A percentile compares a stretch with the other conserved stretches of the same genome.
phyloP scores from a whole-genome alignment of 371 early-diverging fungal genomes.

The Saksenaea oblongispora region DNA sequence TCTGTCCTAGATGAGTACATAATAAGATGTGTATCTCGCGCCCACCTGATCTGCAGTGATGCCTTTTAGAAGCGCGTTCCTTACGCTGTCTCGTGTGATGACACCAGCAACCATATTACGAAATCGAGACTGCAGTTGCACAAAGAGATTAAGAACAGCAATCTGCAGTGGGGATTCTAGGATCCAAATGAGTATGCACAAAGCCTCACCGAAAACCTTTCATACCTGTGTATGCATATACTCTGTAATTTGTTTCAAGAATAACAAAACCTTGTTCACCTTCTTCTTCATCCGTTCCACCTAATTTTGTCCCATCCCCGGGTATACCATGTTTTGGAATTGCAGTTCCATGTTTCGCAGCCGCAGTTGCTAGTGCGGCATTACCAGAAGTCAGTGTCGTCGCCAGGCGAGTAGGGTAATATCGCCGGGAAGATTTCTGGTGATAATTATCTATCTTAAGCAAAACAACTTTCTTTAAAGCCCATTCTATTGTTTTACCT shows the following conservation, averaged over 20 bases:
- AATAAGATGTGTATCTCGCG: background rate
- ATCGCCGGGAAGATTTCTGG: conserved; percentile 70
- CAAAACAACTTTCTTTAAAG: too few relatives aligned
- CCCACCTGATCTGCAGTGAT: conserved; percentile 94
- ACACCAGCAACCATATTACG: conserved; percentile 94
- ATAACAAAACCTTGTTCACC: conserved; percentile 77
- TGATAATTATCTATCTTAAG: background rate
- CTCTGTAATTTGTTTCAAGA: conserved; percentile 89
- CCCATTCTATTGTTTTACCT: too few relatives aligned
- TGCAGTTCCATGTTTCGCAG: conserved; percentile 17
- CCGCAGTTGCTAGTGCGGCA: conserved; percentile 37
- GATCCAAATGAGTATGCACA: background rate
- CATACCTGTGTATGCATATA: conserved; percentile 94
- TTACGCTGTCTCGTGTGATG: conserved; percentile 92
- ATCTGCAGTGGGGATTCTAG: conserved; percentile 94
- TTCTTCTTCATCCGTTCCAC: conserved; percentile 40
- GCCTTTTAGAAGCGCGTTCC: conserved; percentile 88
- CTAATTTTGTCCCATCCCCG: conserved; percentile 17
- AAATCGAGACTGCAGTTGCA: conserved; percentile 82
- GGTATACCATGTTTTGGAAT: conserved; percentile 9
- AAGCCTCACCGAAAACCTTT: too few relatives aligned
- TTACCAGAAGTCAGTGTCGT: conserved; percentile 89
- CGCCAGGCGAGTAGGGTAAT: conserved; percentile 92
- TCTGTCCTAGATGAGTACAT: conserved; percentile 42
- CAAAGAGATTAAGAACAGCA: conserved; percentile 94